Percentiles rank a stretch among this genome's conserved stretches.
Conservation (phyloP, 495 filamentous ascomycete genomes). For the Arthonia radiata region DNA sequence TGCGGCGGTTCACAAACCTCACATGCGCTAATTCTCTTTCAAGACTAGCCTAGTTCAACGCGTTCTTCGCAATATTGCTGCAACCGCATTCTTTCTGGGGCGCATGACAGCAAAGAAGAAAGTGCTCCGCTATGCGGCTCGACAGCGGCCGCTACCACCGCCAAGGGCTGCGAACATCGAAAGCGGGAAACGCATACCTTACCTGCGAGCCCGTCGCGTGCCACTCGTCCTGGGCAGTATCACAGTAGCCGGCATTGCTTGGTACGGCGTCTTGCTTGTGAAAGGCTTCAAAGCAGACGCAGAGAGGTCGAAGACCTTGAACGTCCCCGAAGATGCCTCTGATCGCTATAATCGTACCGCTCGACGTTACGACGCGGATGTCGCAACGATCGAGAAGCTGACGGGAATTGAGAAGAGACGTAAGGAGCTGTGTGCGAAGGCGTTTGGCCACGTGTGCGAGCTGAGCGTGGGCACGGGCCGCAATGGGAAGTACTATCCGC, state of each 20-base stretch:
- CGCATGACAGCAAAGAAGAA: no score
- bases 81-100: no score
- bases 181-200: no score
- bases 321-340: conserved; percentile 25
- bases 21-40: no score
- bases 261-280: conserved; percentile 28
- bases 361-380: conserved; percentile 32
- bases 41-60: no score
- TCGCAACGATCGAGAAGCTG: conserved; percentile 38
- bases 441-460: conserved; percentile 61
- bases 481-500: conserved; percentile 52
- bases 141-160: no score
- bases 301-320: conserved; percentile 13
- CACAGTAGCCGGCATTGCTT: conserved; percentile 20
- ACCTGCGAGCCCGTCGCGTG: no score
- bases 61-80: no score
- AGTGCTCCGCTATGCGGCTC: no score
- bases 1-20: no score
- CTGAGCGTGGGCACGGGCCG: conserved; percentile 78
- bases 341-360: conserved; percentile 30
- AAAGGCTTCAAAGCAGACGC: conserved; percentile 19
- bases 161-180: no score
- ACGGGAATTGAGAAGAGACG: conserved; percentile 40
- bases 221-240: conserved; percentile 12
- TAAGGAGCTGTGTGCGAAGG: conserved; percentile 30